Percentiles rank a stretch among this genome's conserved stretches.
These are phyloP conservation scores for Acrasis kona DNA, from an alignment of 78 protist genomes.

Conservation along the genomic window DNA sequence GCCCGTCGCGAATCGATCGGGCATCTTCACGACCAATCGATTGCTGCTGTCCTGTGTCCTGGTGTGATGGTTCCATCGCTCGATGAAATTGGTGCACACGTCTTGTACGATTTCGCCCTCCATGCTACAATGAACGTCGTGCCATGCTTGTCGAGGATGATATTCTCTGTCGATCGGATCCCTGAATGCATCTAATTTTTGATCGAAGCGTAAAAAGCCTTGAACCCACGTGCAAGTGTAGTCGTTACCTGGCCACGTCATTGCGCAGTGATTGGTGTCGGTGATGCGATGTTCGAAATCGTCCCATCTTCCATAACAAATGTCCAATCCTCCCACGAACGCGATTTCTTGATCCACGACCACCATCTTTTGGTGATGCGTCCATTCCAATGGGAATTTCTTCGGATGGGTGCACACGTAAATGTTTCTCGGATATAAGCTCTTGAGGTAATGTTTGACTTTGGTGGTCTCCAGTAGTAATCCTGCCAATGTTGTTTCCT, in stretches of 20 bases:
- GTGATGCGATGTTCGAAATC: not conserved
- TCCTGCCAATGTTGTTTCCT: not conserved
- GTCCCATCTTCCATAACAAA: conserved; percentile 63
- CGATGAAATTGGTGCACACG: conserved; percentile 63
- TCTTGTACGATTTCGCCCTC: conserved; percentile 67
- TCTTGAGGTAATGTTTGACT: not conserved
- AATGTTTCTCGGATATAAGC: not conserved
- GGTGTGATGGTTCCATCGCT: conserved; percentile 41
- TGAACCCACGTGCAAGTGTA: conserved; percentile 3
- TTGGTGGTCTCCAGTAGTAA: not conserved
- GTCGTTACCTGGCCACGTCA: conserved; percentile 15
- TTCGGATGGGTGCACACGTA: not conserved
- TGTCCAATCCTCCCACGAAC: conserved; percentile 65
- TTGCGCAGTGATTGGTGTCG: not conserved
- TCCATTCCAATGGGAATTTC: not conserved
- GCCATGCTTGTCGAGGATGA: conserved; percentile 84
- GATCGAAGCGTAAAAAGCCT: not conserved
- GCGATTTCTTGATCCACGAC: conserved; percentile 48
- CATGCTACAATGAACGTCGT: conserved; percentile 53
- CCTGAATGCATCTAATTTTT: conserved; percentile 10
- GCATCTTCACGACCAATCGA: no score
- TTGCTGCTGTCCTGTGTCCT: no score
- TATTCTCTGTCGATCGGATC: conserved; percentile 26
- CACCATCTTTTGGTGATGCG: conserved; percentile 69
- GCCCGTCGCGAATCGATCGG: no score